Evolutionary conservation across 768 basidiomycete species (phyloP), one percentile per base, ranked within the genome.

Genomic region (Pleurotus cornucopiae): DNA sequence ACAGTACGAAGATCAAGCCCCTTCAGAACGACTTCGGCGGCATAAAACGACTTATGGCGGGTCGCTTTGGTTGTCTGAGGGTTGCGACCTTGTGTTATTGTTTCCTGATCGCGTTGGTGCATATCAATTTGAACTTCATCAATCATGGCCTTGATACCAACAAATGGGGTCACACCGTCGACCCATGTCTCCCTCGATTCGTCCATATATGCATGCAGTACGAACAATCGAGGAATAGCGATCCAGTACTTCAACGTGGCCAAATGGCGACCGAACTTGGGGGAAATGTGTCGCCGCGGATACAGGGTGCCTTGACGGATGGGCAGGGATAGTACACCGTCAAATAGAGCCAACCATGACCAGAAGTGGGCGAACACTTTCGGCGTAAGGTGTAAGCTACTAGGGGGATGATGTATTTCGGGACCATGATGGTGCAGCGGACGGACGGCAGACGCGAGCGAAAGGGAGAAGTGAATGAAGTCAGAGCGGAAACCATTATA

Each of bases 161-260:
- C 81, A 68, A 87, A 87, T 11, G 85, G 82, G 2, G 88, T 86
- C 43, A 86, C 79, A 6, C 94, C 93, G 61, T 85, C 79, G 5
- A 75, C 73, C 93, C 93, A 95, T 20, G 89, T 78, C 57, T 91
- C 85, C 67, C 82, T 73, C 0, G 82, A 81, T 55, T 93, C 86
- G 64, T 95, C 90, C 9, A 88, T 80, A 68, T 97, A 97, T 13
- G 84, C 84, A 66, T 98, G 95, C 57, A 89, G 86, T 60, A 98
- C 80, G 68, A 84, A 92, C 6, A 98, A 68, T 30, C 84, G 80
- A n/a, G 84, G 80, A 7, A 97, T 73, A 14, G 82, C 76, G 57
- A 95, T 81, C 30, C 89, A 84, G 68, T 97, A 97, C 69, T 97
- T 97, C 68, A 98, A 73, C 2, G 95, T 97, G 11, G 90, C 94